These are phyloP conservation scores for Alternaria burnsii DNA, from an alignment of 2,329 filamentous ascomycete genomes.

Conservation along the genomic window DNA sequence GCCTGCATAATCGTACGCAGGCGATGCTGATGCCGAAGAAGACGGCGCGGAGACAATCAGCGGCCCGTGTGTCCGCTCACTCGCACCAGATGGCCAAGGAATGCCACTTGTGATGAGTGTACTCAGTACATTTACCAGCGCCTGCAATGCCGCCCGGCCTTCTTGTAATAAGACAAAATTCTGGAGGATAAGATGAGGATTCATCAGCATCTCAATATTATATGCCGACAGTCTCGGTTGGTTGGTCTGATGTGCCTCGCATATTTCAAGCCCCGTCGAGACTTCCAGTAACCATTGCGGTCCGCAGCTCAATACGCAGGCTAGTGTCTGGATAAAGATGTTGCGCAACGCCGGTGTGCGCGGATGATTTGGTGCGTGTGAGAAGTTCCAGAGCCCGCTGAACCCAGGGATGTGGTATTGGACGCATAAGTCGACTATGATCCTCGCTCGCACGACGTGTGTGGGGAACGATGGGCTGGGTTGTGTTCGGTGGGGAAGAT, in stretches of 20 bases:
- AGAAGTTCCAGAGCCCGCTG: slow-evolving; percentile 35
- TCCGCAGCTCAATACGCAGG: slow-evolving; percentile 53
- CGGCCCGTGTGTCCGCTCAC: slow-evolving; percentile 43
- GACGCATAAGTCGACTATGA: slow-evolving; percentile 48
- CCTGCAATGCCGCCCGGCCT: slow-evolving; percentile 28
- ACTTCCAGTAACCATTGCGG: slow-evolving; percentile 51
- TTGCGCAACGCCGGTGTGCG: slow-evolving; percentile 52
- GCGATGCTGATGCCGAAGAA: slow-evolving; percentile 13
- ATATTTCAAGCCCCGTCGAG: slow-evolving; percentile 39
- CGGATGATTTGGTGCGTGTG: slow-evolving; percentile 39
- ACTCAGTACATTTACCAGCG: slow-evolving; percentile 31
- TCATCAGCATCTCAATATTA: slow-evolving; percentile 36
- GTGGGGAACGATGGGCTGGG: slow-evolving; percentile 39
- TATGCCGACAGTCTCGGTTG: slow-evolving; percentile 22
- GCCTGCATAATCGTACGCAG: not conserved
- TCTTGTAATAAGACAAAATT: slow-evolving; percentile 45
- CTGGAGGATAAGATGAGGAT: slow-evolving; percentile 48
- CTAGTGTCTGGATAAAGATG: slow-evolving; percentile 53
- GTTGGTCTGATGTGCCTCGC: slow-evolving; percentile 22
- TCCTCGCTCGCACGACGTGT: slow-evolving; percentile 42
- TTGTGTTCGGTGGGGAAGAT: slow-evolving; percentile 39
- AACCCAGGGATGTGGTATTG: slow-evolving; percentile 29
- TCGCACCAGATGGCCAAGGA: slow-evolving; percentile 43
- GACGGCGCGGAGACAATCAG: slow-evolving; percentile 34
- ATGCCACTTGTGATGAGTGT: slow-evolving; percentile 41